These are phyloP conservation scores for Colletotrichum gloeosporioides DNA, from an alignment of 2,329 filamentous ascomycete species.

Conservation along the genomic window DNA sequence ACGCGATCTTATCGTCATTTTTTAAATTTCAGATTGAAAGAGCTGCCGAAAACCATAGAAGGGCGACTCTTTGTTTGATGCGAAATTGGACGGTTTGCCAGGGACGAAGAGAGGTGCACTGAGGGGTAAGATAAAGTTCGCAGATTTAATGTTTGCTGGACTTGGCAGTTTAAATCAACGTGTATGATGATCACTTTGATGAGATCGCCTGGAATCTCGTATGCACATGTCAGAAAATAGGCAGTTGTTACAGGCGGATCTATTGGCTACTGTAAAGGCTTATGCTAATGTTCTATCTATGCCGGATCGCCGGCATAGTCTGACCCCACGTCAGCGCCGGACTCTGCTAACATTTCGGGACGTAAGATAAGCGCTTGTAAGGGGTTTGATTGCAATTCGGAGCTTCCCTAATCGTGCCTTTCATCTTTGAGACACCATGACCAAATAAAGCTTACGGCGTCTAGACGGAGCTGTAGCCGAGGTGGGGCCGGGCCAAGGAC, in stretches of 20 bases:
- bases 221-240: not conserved
- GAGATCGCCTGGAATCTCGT: not conserved
- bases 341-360: not conserved
- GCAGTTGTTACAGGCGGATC: not conserved
- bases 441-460: not conserved
- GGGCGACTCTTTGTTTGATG: not conserved
- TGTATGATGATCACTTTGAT: not conserved
- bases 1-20: not conserved
- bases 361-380: not conserved
- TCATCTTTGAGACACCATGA: not conserved
- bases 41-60: not conserved
- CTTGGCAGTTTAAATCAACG: not conserved
- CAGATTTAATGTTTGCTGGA: not conserved
- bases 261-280: not conserved
- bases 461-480: not conserved
- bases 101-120: not conserved
- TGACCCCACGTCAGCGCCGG: not conserved
- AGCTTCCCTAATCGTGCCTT: not conserved
- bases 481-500: not conserved
- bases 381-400: not conserved
- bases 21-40: rapidly evolving
- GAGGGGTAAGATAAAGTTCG: not conserved
- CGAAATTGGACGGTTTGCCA: not conserved
- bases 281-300: not conserved
- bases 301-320: not conserved